Evolutionary conservation across 2,329 filamentous ascomycete species (phyloP).

Genomic region (Fusarium nelsonii): DNA sequence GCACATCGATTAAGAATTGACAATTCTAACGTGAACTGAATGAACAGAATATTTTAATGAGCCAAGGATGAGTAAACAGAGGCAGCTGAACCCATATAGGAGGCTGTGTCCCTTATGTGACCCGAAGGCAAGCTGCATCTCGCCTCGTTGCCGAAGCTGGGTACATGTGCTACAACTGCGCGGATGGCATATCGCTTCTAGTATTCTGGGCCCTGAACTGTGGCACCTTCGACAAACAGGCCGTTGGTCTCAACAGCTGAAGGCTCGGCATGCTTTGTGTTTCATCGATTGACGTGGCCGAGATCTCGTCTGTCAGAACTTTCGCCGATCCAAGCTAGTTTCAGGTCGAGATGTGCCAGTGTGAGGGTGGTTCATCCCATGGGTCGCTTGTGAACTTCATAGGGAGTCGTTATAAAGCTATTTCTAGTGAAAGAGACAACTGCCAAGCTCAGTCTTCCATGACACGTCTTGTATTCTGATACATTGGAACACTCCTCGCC

Average conservation of each 20-base stretch:
- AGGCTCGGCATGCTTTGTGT: conserved; percentile 18
- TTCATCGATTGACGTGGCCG: conserved; percentile 13
- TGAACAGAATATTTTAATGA: not conserved
- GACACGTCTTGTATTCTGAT: conserved; percentile 12
- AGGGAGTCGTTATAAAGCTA: not conserved
- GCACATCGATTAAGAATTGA: not conserved
- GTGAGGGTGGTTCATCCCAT: not conserved
- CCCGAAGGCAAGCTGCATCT: conserved; percentile 36
- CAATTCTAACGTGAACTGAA: not conserved
- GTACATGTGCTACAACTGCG: conserved; percentile 31
- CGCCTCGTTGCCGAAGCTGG: conserved; percentile 38
- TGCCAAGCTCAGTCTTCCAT: not conserved
- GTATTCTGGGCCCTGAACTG: not conserved
- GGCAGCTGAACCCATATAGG: not conserved
- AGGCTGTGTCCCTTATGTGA: conserved; percentile 6
- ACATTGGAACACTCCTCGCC: not conserved
- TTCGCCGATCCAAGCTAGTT: conserved; percentile 21
- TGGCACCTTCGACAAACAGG: conserved; percentile 22
- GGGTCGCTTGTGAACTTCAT: conserved; percentile 1
- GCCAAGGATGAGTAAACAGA: not conserved
- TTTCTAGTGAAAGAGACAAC: not conserved
- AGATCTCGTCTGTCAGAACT: conserved; percentile 22
- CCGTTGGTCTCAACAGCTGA: conserved; percentile 27
- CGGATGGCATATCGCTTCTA: conserved; percentile 14
- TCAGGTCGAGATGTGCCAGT: conserved; percentile 16